Evolutionary conservation across 208 protist species (phyloP), one percentile per base, ranked within the genome.

Genomic region (Leishmania arabica): DNA sequence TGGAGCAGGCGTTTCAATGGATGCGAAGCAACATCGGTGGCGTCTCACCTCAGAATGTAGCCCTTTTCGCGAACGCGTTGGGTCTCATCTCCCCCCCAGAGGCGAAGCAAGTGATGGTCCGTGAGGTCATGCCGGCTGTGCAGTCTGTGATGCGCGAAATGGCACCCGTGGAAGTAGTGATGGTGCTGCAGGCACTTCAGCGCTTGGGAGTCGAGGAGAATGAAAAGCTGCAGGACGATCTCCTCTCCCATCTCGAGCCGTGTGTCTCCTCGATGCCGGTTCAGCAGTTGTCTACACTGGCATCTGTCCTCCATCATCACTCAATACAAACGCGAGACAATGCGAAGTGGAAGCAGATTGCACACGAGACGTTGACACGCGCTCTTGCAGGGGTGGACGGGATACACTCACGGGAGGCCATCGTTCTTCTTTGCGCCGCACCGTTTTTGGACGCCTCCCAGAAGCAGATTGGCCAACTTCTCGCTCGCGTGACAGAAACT

Each of bases 111-210:
- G 89, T 97, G 53, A 65, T 95, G 34, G 34, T 77, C 31, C 56
- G 85, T 27, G 87, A 91, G 37, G 72, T 95, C 42, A 77, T 85
- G 66, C 88, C 91, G 24, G 78, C 84, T 42, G 87, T 95, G 73
- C 79, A 90, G 54, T 79, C 85, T n/a, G 64, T 82, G 31, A 85
- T 95, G 75, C 77, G 72, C 19, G 86, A 94, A 34, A 94, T 97
- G 90, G 90, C 86, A 51, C 87, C 92, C 31, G 94, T 97, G 17
- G 92, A 97, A 77, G 78, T 96, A 70, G 90, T 96, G 13, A 97
- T 97, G 94, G 83, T 94, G 75, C 79, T 96, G 45, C 94, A 97
- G 79, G 94, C 94, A 27, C 95, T 94, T 77, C 78, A 87, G 77
- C 90, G 94, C 34, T 72, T 79, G 47, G 71, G 72, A 69, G 83